Conservation (phyloP, 192 early-diverging fungal genomes). For the Backusella parvicylindrica region DNA sequence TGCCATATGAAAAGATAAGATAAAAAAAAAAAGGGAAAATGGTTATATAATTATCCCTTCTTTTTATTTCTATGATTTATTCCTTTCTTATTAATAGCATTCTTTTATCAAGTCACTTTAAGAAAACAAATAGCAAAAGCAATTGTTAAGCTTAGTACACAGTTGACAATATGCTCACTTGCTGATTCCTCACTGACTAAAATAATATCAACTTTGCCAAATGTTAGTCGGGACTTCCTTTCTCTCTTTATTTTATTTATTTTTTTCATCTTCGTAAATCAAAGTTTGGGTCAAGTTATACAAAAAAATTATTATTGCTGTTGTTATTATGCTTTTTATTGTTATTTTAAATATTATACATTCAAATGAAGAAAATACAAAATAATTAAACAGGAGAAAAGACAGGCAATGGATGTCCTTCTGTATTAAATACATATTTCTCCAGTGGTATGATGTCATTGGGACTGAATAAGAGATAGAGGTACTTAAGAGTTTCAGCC, state of each 20-base stretch:
- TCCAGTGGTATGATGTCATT: slow-evolving; percentile 67
- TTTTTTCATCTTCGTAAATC: not conserved
- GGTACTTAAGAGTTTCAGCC: slow-evolving; percentile 93
- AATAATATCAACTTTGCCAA: too few relatives aligned
- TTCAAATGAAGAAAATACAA: not conserved
- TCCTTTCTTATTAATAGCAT: too few relatives aligned
- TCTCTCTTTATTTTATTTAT: too few relatives aligned
- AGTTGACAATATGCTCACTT: too few relatives aligned
- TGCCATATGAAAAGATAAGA: too few relatives aligned
- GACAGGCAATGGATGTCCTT: slow-evolving; percentile 89
- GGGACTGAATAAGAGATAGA: slow-evolving; percentile 83
- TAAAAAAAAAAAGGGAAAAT: not conserved
- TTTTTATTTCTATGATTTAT: too few relatives aligned
- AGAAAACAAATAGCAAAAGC: not conserved
- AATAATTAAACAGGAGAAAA: not conserved
- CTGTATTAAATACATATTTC: slow-evolving; percentile 92
- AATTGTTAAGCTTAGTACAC: too few relatives aligned
- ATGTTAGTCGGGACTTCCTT: too few relatives aligned
- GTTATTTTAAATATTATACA: not conserved
- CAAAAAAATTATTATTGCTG: not conserved
- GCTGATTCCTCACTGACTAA: too few relatives aligned
- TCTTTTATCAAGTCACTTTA: not conserved
- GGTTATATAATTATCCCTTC: not conserved
- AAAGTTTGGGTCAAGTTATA: not conserved
- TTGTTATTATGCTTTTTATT: too few relatives aligned